These are phyloP conservation scores for Setaria viridis DNA, from an alignment of 202 grass and related monocot species.

Conservation along the genomic window DNA sequence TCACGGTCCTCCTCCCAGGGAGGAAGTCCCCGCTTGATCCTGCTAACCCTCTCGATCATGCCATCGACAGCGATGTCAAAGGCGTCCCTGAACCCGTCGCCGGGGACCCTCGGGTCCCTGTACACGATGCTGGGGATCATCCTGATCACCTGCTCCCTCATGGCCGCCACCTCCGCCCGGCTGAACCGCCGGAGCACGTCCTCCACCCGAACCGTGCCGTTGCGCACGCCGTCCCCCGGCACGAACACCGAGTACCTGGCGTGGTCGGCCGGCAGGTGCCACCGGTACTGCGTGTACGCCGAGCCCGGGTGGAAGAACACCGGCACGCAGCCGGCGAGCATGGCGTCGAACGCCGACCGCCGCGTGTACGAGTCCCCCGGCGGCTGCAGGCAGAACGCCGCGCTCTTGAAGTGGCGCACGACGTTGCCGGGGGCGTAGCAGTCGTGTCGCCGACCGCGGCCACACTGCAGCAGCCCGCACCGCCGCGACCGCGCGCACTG, in stretches of 20 bases:
- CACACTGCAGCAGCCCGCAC: slow-evolving; percentile 67
- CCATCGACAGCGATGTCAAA: slow-evolving; percentile 63
- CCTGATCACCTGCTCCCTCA: slow-evolving; percentile 69
- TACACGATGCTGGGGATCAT: slow-evolving; percentile 69
- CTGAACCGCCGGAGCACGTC: slow-evolving; percentile 56
- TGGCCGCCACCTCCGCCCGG: slow-evolving; percentile 46
- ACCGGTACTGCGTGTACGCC: slow-evolving; percentile 62
- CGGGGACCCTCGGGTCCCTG: slow-evolving; percentile 53
- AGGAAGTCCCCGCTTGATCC: slow-evolving; percentile 46
- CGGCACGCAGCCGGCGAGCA: slow-evolving; percentile 77
- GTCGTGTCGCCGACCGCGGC: slow-evolving; percentile 33
- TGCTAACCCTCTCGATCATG: slow-evolving; percentile 57
- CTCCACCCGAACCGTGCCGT: slow-evolving; percentile 54
- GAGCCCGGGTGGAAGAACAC: slow-evolving; percentile 78
- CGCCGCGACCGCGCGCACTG: slow-evolving; percentile 62
- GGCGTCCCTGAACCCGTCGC: slow-evolving; percentile 48
- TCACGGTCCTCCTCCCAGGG: not conserved
- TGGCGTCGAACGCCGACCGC: slow-evolving; percentile 68
- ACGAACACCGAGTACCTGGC: slow-evolving; percentile 70
- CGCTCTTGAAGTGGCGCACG: slow-evolving; percentile 61
- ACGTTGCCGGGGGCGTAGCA: slow-evolving; percentile 56
- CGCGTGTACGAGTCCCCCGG: slow-evolving; percentile 77
- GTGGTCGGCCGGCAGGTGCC: slow-evolving; percentile 63
- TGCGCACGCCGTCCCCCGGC: slow-evolving; percentile 57
- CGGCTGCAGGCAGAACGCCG: slow-evolving; percentile 72